phyloP scores from a whole-genome alignment of 2,329 filamentous ascomycete species.

The Pseudopyricularia cyperi region DNA sequence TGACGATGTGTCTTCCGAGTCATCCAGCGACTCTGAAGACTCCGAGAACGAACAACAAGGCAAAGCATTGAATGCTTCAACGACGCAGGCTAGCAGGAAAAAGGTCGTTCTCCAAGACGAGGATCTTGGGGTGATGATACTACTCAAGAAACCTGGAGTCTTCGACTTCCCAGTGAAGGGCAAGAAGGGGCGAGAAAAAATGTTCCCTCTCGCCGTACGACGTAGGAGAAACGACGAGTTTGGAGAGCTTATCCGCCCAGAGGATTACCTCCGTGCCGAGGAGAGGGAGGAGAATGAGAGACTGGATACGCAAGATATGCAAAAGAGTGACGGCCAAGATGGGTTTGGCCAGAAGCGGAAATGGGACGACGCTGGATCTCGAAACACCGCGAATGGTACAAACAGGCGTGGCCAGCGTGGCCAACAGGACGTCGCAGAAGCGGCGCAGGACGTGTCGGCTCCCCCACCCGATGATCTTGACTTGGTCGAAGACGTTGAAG shows the following conservation, averaged over 20 bases:
- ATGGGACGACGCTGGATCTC: slow-evolving; percentile 60
- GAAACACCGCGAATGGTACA: slow-evolving; percentile 18
- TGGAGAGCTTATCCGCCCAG: slow-evolving; percentile 83
- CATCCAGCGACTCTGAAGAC: slow-evolving; percentile 75
- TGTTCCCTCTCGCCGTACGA: slow-evolving; percentile 78
- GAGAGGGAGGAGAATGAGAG: slow-evolving; percentile 61
- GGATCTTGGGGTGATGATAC: slow-evolving; percentile 81
- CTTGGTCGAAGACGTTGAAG: slow-evolving; percentile 40
- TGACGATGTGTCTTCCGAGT: slow-evolving; percentile 70
- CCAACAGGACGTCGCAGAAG: slow-evolving; percentile 14
- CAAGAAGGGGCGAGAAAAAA: slow-evolving; percentile 82
- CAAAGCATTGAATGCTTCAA: slow-evolving; percentile 78
- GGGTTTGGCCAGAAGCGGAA: slow-evolving; percentile 83
- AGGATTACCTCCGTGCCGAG: slow-evolving; percentile 87
- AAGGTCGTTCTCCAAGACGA: slow-evolving; percentile 80
- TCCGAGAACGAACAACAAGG: slow-evolving; percentile 85
- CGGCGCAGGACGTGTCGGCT: not conserved
- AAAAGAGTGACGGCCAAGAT: slow-evolving; percentile 39
- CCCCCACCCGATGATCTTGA: slow-evolving; percentile 37
- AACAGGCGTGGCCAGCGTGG: slow-evolving; percentile 49
- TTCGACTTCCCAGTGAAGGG: slow-evolving; percentile 86
- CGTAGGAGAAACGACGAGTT: slow-evolving; percentile 78
- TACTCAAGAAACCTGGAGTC: slow-evolving; percentile 79
- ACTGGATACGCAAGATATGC: slow-evolving; percentile 35
- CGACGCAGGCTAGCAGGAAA: slow-evolving; percentile 70